A percentile compares a stretch with the other conserved stretches of the same genome.
These are phyloP conservation scores for Echites panduratus DNA, from an alignment of 257 asterid genomes.

Conservation along the genomic window DNA sequence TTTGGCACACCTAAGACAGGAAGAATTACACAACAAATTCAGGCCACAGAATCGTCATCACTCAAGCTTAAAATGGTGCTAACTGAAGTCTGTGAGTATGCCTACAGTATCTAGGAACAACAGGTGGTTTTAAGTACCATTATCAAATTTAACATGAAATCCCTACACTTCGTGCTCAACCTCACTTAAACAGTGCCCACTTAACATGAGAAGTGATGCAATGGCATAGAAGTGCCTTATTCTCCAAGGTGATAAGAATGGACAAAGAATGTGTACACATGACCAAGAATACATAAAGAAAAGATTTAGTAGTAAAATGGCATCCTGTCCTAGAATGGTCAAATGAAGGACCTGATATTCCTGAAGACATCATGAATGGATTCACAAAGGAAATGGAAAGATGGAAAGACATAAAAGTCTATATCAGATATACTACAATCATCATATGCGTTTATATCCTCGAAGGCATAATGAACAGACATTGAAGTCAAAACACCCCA, in stretches of 20 bases:
- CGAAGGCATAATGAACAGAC: background rate
- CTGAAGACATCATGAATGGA: background rate
- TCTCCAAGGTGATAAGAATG: background rate
- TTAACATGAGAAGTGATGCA: background rate
- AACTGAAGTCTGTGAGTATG: background rate
- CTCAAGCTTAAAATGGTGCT: background rate
- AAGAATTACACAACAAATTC: background rate
- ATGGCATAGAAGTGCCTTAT: background rate
- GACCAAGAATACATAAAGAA: background rate
- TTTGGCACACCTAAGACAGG: background rate
- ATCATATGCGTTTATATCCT: background rate
- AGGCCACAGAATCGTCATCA: background rate
- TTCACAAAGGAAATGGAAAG: background rate
- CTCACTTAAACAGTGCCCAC: background rate
- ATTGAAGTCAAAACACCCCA: background rate
- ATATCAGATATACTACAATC: background rate
- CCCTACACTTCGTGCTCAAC: background rate
- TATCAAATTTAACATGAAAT: background rate
- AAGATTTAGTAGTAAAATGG: background rate
- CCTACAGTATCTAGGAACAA: background rate
- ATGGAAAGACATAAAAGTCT: background rate
- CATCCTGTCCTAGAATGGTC: background rate
- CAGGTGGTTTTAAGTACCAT: background rate
- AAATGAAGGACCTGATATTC: background rate
- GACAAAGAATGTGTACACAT: background rate